Base-by-base conservation (phyloP, 139 green algal genomes). In the Protoeuglena noctilucae region DNA sequence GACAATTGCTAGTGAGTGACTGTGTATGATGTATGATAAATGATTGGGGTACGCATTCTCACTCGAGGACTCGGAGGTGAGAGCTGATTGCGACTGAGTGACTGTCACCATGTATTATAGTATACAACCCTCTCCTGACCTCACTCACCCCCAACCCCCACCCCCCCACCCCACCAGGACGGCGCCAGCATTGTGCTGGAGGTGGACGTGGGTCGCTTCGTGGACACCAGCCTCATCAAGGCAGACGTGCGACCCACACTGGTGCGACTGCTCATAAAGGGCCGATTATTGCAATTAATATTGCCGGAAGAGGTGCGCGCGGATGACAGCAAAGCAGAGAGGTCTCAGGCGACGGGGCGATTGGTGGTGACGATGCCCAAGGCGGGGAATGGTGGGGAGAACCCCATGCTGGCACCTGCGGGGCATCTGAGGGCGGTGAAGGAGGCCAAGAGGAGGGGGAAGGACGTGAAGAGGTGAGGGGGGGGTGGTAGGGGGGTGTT, bases 201-300 rank as follows among this genome's bases (percentile, higher is more conserved):
- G 14, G 77, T 94, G 51, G 62, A 58, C 2, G 58, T 94, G 23
- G 82, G 78, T 1, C 73, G 70, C 29, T 87, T 75, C 74, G 55
- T 93, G 49, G 83, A 90, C 72, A 86, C 77, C 5, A 80, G 63
- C 5, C 63, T 87, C 21, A 77, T 94, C 30, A 68, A 81, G 41
- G 73, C 80, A 12, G 87, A 95, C 65, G 75, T 93, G 48, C 83
- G 87, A 63, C 75, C 84, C 3, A 48, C 9, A 0, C 65, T 69
- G 31, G 74, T 89, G 16, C 69, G 82, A 2, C 64, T 95, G 52
- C 75, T 94, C 23, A 76, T 89, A 53, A 90, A 89, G 68, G 73
- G 70, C 4, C 50, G 82, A 76, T 58, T 93, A 64, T 73, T 95
- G 63, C 79, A 92, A 67, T 74, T 94, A 56, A 28, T 62, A 27